Conservation (phyloP, 805 yeast genomes). For the Yamadazyma takamatsuzukensis region DNA sequence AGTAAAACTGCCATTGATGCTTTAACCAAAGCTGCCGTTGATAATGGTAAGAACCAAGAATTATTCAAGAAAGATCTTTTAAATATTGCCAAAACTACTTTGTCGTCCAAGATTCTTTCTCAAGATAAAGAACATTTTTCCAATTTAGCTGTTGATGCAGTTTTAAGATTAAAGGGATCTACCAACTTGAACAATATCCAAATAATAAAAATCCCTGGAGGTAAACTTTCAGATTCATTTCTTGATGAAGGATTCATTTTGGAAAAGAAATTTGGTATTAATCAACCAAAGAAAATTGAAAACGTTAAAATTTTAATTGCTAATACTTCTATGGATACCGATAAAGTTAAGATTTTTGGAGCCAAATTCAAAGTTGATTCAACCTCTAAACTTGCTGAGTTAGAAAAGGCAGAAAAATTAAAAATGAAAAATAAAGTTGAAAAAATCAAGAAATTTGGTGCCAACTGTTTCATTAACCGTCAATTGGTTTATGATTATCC, state of each 20-base stretch:
- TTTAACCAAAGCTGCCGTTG: slow-evolving; percentile 73
- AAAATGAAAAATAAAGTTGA: slow-evolving; percentile 90
- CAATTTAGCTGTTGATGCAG: slow-evolving; percentile 89
- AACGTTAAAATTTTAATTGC: slow-evolving; percentile 89
- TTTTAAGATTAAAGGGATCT: slow-evolving; percentile 79
- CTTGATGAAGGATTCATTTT: slow-evolving; percentile 94
- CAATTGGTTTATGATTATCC: slow-evolving; percentile 98
- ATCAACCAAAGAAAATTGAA: slow-evolving; percentile 82
- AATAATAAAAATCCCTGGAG: slow-evolving; percentile 90
- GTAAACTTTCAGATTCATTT: slow-evolving; percentile 85
- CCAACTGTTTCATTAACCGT: slow-evolving; percentile 89
- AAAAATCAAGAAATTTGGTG: slow-evolving; percentile 81
- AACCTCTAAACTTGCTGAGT: slow-evolving; percentile 88
- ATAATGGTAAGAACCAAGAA: slow-evolving; percentile 56
- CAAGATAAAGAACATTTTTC: slow-evolving; percentile 92
- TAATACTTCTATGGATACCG: slow-evolving; percentile 95
- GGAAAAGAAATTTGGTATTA: slow-evolving; percentile 88
- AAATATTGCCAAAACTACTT: slow-evolving; percentile 87
- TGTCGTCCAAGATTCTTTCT: slow-evolving; percentile 89
- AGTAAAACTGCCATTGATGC: slow-evolving; percentile 78
- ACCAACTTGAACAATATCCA: slow-evolving; percentile 91
- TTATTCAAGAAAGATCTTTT: slow-evolving; percentile 72
- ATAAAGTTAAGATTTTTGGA: slow-evolving; percentile 95
- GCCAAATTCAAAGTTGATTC: slow-evolving; percentile 97
- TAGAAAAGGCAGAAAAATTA: slow-evolving; percentile 89